phyloP scores from a whole-genome alignment of 345 rosid genomes.

The Aethionema arabicum region DNA sequence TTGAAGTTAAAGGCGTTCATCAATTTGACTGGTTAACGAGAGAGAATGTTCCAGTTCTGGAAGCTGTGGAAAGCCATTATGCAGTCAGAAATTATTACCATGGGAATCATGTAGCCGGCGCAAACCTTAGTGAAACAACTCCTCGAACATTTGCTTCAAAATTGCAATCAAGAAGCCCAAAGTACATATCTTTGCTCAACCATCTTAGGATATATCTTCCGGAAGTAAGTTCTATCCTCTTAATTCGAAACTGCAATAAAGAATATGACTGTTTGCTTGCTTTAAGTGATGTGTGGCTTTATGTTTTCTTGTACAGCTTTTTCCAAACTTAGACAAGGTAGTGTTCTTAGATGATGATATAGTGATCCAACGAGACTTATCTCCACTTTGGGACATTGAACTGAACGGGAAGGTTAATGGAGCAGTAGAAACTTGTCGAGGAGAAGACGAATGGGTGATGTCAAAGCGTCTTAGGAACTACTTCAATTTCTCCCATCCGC shows the following conservation, averaged over 20 bases:
- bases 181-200: conserved; percentile 97
- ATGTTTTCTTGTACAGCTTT: conserved; percentile 63
- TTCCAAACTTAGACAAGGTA: conserved; percentile 90
- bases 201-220: conserved; percentile 97
- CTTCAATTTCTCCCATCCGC: conserved; percentile 99
- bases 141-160: conserved; percentile 91
- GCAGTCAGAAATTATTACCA: conserved; percentile 88
- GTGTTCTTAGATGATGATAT: conserved; percentile 96
- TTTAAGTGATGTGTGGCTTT: background rate
- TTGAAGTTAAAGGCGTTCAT: conserved; percentile 96
- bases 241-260: background rate
- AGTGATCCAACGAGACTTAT: conserved; percentile 86
- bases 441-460: conserved; percentile 99
- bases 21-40: conserved; percentile 98
- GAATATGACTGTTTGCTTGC: too few species aligned
- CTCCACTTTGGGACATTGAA: conserved; percentile 94
- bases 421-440: conserved; percentile 98
- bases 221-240: conserved; percentile 53
- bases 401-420: conserved; percentile 91
- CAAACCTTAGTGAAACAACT: conserved; percentile 77
- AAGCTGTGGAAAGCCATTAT: conserved; percentile 86
- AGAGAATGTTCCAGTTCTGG: conserved; percentile 98
- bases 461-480: conserved; percentile 91
- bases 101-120: conserved; percentile 89
- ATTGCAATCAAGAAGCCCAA: conserved; percentile 96